Evolutionary conservation across 768 basidiomycete genomes (phyloP), one percentile per base, ranked within the genome.

Genomic region (Agrocybe pediades): DNA sequence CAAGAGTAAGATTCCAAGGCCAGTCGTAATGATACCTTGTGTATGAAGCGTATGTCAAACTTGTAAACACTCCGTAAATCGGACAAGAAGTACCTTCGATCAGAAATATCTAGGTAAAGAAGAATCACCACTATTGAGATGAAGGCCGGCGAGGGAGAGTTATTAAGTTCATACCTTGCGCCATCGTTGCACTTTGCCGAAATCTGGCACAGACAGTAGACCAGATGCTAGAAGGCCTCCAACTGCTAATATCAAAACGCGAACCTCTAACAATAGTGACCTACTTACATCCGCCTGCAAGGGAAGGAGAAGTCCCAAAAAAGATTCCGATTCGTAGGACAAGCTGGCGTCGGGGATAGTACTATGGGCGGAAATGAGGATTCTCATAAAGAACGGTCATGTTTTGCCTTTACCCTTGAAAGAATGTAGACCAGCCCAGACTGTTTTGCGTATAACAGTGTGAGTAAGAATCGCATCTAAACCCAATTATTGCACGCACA

Each of bases 211-310:
- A 1, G 63, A 62, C n/a, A 73, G 61, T 23, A 74, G 63, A 25
- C 73, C 72, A 11, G 73, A 74, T 2, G 73, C 72, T 21, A 74
- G 58, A 8, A 74, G 60, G n/a, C 73, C 73, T 16, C 73, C 72
- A 49, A 74, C 71, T 72, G 17, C 27, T 30, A 45, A 27, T 36
- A 41, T 41, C 33, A 46, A 8, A 17, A 25, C 7, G 16, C 8
- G 17, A 16, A 30, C 20, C 30, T n/a, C 5, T n/a, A 1, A 13
- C 11, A 6, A 11, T 9, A 9, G 3, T 44, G 43, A 51, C 13
- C 15, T 2, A 55, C 69, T 46, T 51, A 71, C 72, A 73, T 27
- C 68, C 70, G 27, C 72, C 72, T 23, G 72, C 72, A 27, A 73
- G 62, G 23, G 66, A 58, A 1, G 72, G 69, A 3, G 72, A 65